A percentile compares a stretch with the other conserved stretches of the same genome.
phyloP scores from a whole-genome alignment of 2,329 filamentous ascomycete genomes.

The Purpureocillium lavendulum region DNA sequence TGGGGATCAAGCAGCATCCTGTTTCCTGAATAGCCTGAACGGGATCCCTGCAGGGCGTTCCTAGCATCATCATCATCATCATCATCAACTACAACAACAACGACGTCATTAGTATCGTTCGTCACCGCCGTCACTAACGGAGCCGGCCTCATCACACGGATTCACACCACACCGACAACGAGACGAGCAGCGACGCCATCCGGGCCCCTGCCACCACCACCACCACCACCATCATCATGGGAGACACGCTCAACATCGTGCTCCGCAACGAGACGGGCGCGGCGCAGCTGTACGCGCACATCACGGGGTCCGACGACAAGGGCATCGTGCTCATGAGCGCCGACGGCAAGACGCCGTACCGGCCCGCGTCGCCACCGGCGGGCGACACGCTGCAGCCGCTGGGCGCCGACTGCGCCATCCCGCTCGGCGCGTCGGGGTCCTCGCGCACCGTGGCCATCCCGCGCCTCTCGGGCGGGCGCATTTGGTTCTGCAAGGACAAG shows the following conservation, averaged over 20 bases:
- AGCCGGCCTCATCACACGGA: no score
- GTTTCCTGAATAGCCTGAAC: no score
- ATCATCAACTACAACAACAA: no score
- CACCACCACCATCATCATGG: constrained; percentile 5
- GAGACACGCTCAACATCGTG: constrained; percentile 42
- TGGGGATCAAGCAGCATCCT: no score
- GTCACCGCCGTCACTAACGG: no score
- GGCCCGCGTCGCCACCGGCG: constrained; percentile 55
- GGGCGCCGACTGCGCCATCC: constrained; percentile 51
- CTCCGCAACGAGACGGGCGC: constrained; percentile 59
- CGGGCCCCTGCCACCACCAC: no score
- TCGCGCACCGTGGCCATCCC: constrained; percentile 57
- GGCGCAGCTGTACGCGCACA: constrained; percentile 51
- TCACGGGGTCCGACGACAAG: constrained; percentile 56
- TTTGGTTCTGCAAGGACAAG: constrained; percentile 59
- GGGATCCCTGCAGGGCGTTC: no score
- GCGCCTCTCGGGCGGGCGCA: constrained; percentile 59
- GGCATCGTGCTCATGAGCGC: constrained; percentile 53
- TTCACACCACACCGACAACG: no score
- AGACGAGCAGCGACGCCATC: no score
- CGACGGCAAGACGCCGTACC: constrained; percentile 59
- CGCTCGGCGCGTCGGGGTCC: constrained; percentile 51
- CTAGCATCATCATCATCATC: no score
- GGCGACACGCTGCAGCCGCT: constrained; percentile 40
- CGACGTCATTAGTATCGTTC: no score